Percentiles rank a stretch among this genome's conserved stretches.
phyloP scores from a whole-genome alignment of 805 yeast genomes.

The Suhomyces xylopsoci region DNA sequence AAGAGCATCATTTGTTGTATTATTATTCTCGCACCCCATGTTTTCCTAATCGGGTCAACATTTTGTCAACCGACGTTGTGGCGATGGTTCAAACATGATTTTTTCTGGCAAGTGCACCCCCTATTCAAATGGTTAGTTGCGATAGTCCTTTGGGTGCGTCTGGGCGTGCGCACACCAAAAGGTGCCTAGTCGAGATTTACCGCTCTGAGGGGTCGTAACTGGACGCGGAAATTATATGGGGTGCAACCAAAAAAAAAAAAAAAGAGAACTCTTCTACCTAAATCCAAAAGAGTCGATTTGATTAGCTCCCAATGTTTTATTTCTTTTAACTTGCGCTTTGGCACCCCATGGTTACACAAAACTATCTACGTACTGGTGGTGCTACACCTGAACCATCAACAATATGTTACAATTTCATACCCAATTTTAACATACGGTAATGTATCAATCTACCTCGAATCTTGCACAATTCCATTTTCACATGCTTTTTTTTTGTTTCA shows the following conservation, averaged over 20 bases:
- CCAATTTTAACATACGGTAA: not conserved
- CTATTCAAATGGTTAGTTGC: not conserved
- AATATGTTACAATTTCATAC: not conserved
- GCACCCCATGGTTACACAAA: not conserved
- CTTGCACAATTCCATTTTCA: not conserved
- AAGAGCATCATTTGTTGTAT: not conserved
- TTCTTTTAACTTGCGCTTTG: not conserved
- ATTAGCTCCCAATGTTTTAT: not conserved
- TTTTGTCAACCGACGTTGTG: not conserved
- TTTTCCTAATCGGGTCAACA: not conserved
- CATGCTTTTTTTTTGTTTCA: not conserved
- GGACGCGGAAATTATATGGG: not conserved
- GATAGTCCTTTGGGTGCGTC: not conserved
- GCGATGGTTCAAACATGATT: not conserved
- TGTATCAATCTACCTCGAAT: not conserved
- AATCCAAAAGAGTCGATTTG: not conserved
- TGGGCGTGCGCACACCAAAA: not conserved
- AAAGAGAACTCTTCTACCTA: not conserved
- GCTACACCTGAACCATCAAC: not conserved
- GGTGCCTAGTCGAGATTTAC: not conserved
- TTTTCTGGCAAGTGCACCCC: not conserved
- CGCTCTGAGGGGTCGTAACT: not conserved
- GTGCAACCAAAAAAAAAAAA: not conserved
- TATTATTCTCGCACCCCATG: not conserved
- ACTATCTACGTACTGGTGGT: not conserved